Evolutionary conservation across 1,284 basidiomycete species (phyloP).

Genomic region (Rhodotorula sp.): DNA sequence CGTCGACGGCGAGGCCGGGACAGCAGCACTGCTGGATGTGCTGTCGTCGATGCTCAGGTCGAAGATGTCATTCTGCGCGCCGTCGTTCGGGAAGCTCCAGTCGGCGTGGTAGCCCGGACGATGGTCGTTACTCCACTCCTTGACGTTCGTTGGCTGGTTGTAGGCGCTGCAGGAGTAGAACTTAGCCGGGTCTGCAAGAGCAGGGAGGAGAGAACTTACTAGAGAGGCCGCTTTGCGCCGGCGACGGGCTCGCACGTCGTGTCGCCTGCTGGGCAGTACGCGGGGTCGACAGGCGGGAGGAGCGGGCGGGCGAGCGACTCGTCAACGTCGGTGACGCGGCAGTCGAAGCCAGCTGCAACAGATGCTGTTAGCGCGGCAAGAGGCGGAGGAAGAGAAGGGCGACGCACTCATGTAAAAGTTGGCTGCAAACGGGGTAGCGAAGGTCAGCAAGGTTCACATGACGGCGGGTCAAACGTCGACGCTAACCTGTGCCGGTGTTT

Average conservation of each 20-base stretch:
- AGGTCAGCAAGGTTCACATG: too few species aligned
- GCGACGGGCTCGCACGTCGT: not conserved
- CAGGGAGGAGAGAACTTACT: not conserved
- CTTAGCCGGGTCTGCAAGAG: not conserved
- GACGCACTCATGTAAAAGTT: conserved; percentile 22
- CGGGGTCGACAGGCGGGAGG: conserved; percentile 22
- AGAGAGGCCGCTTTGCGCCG: conserved; percentile 37
- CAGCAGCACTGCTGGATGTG: not conserved
- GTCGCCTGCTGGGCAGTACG: conserved; percentile 10
- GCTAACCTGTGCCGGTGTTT: conserved; percentile 15
- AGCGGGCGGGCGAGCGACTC: not conserved
- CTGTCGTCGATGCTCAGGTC: not conserved
- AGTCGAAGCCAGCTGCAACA: conserved; percentile 3
- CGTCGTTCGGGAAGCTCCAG: conserved; percentile 23
- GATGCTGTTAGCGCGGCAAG: not conserved
- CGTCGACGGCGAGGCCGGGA: not conserved
- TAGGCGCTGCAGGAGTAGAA: not conserved
- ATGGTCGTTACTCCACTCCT: conserved; percentile 12
- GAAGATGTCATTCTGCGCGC: conserved; percentile 34
- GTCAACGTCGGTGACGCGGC: conserved; percentile 11
- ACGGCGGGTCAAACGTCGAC: too few species aligned
- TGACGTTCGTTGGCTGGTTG: conserved; percentile 25
- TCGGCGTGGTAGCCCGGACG: conserved; percentile 19
- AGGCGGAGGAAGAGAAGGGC: too few species aligned
- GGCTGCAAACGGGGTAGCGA: not conserved